Conservation (phyloP, 768 basidiomycete genomes). For the Mycena galericulata region DNA sequence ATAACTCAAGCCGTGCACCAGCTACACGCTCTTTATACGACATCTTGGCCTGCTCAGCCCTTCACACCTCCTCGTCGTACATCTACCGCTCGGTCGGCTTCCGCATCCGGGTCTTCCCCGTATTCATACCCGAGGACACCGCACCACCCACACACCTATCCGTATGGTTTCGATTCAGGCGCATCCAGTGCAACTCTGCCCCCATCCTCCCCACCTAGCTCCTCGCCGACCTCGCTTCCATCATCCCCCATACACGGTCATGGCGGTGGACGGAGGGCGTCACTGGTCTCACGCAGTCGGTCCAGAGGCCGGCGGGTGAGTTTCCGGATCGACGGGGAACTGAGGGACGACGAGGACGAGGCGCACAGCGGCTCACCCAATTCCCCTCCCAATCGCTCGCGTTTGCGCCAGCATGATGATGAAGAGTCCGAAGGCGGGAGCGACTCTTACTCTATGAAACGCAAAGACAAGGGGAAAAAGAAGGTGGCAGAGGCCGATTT, state of each 20-base stretch:
- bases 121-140: constrained; percentile 51
- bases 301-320: constrained; percentile 70
- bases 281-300: constrained; percentile 60
- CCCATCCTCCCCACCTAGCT: constrained; percentile 63
- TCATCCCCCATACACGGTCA: constrained; percentile 50
- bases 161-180: constrained; percentile 56
- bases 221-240: constrained; percentile 57
- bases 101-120: constrained; percentile 22
- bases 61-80: constrained; percentile 41
- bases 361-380: background rate
- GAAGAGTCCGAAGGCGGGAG: background rate
- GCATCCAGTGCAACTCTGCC: constrained; percentile 62
- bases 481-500: background rate
- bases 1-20: constrained; percentile 59
- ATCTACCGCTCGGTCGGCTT: constrained; percentile 24
- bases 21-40: constrained; percentile 47
- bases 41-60: constrained; percentile 33
- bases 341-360: background rate
- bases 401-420: background rate
- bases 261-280: constrained; percentile 45
- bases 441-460: background rate
- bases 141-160: constrained; percentile 51
- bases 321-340: constrained; percentile 56
- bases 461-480: constrained; percentile 16
- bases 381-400: background rate